These are phyloP conservation scores for Eucalyptus lansdowneana DNA, from an alignment of 345 rosid genomes.

Conservation along the genomic window DNA sequence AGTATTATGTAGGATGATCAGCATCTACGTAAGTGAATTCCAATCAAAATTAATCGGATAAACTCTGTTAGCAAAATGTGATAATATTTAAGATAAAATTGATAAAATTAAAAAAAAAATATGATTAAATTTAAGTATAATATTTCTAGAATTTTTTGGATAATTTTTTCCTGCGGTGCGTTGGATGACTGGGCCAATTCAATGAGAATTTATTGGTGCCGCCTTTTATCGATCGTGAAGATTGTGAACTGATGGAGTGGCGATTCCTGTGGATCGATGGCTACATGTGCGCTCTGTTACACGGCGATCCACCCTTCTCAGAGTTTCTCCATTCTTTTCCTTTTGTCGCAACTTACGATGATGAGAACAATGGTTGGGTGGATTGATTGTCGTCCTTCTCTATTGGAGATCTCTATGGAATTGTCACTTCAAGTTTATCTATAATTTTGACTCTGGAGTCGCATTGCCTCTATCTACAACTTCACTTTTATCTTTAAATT, in stretches of 20 bases:
- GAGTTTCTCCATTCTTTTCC: background rate
- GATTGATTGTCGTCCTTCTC: background rate
- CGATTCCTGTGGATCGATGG: background rate
- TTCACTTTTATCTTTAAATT: background rate
- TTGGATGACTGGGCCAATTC: background rate
- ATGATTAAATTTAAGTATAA: background rate
- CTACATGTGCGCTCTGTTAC: background rate
- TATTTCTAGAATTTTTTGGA: accelerated
- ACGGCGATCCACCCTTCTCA: background rate
- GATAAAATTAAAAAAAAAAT: background rate
- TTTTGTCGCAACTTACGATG: background rate
- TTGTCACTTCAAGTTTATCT: background rate
- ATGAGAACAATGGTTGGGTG: background rate
- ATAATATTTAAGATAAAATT: accelerated
- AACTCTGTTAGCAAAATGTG: accelerated
- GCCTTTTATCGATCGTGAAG: background rate
- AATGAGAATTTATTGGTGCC: background rate
- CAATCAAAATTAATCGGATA: accelerated
- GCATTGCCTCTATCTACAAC: background rate
- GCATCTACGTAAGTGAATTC: accelerated
- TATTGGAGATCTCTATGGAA: background rate
- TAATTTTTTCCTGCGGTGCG: background rate
- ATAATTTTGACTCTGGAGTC: background rate
- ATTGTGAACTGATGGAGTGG: background rate
- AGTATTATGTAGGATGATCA: accelerated